Conservation (phyloP, 768 basidiomycete species). For the Tephrocybe sp. region DNA sequence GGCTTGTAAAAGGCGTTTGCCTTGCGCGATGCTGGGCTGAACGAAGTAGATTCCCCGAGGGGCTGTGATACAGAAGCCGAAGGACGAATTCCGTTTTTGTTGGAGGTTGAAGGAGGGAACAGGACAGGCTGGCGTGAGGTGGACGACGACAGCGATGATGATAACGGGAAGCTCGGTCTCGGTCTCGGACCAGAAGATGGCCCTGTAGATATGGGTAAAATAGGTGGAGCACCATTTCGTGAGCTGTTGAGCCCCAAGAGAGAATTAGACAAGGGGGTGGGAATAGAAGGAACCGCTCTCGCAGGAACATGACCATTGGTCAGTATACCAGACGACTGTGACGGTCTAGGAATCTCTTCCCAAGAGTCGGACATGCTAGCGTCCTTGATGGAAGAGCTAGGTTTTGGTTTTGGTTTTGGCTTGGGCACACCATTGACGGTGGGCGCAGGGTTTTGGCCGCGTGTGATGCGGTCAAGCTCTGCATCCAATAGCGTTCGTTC, state of each 20-base stretch:
- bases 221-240: conserved; percentile 22
- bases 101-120: neutral
- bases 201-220: conserved; percentile 14
- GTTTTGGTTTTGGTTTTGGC: conserved; percentile 3
- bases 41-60: conserved; percentile 16
- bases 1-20: conserved; percentile 71
- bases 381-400: conserved; percentile 21
- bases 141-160: conserved; percentile 10
- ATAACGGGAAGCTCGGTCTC: conserved; percentile 27
- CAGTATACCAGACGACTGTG: conserved; percentile 3
- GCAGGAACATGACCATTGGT: conserved; percentile 6
- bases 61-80: conserved; percentile 4
- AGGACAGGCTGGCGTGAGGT: conserved; percentile 1
- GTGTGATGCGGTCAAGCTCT: conserved; percentile 40
- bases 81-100: conserved; percentile 1
- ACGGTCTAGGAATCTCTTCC: conserved; percentile 47
- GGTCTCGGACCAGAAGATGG: conserved; percentile 7
- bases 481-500: conserved; percentile 64
- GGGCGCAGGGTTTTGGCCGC: conserved; percentile 2
- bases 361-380: conserved; percentile 53
- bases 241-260: conserved; percentile 13
- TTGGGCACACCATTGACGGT: conserved; percentile 10
- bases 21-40: conserved; percentile 49
- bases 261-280: conserved; percentile 17
- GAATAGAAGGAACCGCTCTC: neutral